Evolutionary conservation across 768 basidiomycete species (phyloP).

Genomic region (Agrocybe chaxingu): DNA sequence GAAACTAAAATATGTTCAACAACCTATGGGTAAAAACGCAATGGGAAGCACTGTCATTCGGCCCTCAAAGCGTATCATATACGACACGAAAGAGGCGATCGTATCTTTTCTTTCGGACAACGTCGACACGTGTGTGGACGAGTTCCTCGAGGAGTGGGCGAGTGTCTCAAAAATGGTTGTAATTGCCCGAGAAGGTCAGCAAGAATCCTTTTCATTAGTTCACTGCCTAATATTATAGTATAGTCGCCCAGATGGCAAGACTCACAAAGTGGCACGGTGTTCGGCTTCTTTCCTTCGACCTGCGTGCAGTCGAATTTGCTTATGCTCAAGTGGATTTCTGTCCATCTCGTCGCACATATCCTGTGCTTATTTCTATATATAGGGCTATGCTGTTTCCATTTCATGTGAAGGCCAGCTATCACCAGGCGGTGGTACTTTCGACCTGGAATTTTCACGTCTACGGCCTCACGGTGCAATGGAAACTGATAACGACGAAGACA

Average conservation of each 20-base stretch:
- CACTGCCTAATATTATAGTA: not conserved
- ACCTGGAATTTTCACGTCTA: slow-evolving; percentile 66
- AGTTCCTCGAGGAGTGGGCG: slow-evolving; percentile 92
- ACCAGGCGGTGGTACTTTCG: slow-evolving; percentile 65
- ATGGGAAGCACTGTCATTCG: slow-evolving; percentile 62
- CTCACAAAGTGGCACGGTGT: slow-evolving; percentile 71
- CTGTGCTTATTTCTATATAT: not conserved
- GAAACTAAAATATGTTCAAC: slow-evolving; percentile 86
- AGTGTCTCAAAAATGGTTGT: slow-evolving; percentile 92
- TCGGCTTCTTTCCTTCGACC: slow-evolving; percentile 82
- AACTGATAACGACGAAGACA: slow-evolving; percentile 18
- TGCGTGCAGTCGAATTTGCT: slow-evolving; percentile 89
- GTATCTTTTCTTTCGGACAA: slow-evolving; percentile 87
- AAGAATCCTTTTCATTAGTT: not conserved
- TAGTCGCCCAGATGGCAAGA: slow-evolving; percentile 83
- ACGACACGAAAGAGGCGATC: slow-evolving; percentile 84
- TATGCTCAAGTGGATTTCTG: slow-evolving; percentile 55
- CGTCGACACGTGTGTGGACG: slow-evolving; percentile 84
- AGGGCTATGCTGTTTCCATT: slow-evolving; percentile 79
- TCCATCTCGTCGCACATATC: not conserved
- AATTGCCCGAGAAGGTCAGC: slow-evolving; percentile 81
- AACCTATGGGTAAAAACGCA: slow-evolving; percentile 74
- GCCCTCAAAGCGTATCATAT: slow-evolving; percentile 86
- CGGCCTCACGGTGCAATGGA: slow-evolving; percentile 22
- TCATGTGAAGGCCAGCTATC: slow-evolving; percentile 76